Base-by-base conservation (phyloP, 2,329 filamentous ascomycete species). In the Aspergillus pseudoviridinutans region DNA sequence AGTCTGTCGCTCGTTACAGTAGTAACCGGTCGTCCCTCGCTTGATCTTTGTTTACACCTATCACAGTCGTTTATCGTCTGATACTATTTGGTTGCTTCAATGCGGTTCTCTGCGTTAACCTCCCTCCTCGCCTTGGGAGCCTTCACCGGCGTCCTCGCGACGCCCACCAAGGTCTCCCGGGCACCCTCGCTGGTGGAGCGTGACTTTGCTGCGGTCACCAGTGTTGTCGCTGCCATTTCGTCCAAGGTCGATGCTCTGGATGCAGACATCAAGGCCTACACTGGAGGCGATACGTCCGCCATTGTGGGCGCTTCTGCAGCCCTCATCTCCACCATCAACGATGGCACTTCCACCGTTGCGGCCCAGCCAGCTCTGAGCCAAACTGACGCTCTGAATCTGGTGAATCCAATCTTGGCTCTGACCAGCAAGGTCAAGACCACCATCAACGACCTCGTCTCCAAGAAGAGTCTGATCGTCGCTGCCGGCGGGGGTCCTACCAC, bases 351-450 rank as follows among this genome's bases (percentile, higher is more conserved):
- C 9, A 62, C 52, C 29, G 63, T 68, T 44, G 47, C 60, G 4
- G 54, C 22, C 41, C 35, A 62, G 49, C 27, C 42, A 4, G 44
- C 58, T 2, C 61, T 71, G 54, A 60, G 54, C 58, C 32, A 49
- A n/a, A 57, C 25, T 20, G 68, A 70, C n/a, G 65, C 65, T 29
- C 49, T 66, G 25, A 10, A 41, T 24, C 62, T 71, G 22, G 58
- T 58, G 14, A 22, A 24, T 14, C 59, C 64, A 7, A 61, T 71
- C 46, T 22, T 57, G 28, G 57, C 55, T 51, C 59, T 71, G 51
- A 64, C 57, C 52, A 50, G 50, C 3, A 54, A 63, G 24, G 56
- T 70, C 58, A 29, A 69, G 32, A 47, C 17, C 20, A 56, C 60
- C 27, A 62, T 47, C 44, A 27, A 47, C 24, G 44, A 47, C 12